Base-by-base conservation (phyloP, 1,139 yeast genomes). In the Candida mesenterica region DNA sequence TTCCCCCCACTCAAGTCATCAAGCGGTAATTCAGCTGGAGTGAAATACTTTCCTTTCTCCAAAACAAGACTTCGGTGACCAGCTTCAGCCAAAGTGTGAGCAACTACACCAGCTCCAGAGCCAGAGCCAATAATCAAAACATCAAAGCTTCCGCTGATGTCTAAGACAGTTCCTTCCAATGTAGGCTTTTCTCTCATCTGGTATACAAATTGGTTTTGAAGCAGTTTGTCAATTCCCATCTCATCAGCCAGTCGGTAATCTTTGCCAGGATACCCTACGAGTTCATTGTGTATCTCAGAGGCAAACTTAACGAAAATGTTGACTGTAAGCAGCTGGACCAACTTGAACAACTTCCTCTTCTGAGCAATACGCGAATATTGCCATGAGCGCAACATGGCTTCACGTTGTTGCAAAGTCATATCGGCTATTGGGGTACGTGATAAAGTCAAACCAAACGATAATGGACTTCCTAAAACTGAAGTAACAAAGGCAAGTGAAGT, bases 91-190 rank as follows among this genome's bases (percentile, higher is more conserved):
- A 77, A 62, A 3, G 76, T 64, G 33, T 72, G 70, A 2, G 81
- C 82, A 0, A 66, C 74, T 0, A 77, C 82, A 4, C 82, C 82
- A 1, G 79, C 76, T 3, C 81, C 79, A 13, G 75, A 58, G 2
- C 84, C 84, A 4, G 79, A 72, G 3, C 84, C 84, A 31, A 77
- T 61, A 30, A 77, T 65, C 15, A 75, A 57, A 4, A 61, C 80
- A 44, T 76, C 73, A 17, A 28, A 28, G 28, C 64, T 50, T 15
- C 65, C 58, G 4, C 72, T 70, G 31, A 69, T 42, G 34, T 61
- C 53, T 33, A 70, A 53, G 37, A 62, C 70, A 12, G 53, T 41
- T 6, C 61, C 61, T 10, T 61, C 59, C 7, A 45, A 39, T 2
- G 37, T 45, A 5, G 73, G 74, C 28, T 64, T 57, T 3, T 50